Conservation (phyloP, 2,329 filamentous ascomycete genomes). For the Venturia effusa region DNA sequence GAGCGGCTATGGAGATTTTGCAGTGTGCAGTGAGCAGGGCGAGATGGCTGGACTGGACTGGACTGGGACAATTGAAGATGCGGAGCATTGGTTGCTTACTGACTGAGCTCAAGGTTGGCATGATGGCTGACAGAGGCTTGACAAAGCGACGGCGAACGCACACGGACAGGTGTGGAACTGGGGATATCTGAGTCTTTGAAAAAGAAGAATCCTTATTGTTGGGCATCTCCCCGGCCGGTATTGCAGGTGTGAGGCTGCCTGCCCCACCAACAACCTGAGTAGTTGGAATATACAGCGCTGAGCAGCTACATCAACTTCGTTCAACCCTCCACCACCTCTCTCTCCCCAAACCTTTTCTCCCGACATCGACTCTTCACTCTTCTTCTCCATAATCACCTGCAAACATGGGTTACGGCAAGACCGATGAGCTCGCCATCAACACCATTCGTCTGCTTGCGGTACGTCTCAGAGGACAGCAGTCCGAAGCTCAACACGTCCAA, state of each 20-base stretch:
- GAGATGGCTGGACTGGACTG: neutral
- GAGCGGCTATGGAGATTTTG: neutral
- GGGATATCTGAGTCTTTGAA: neutral
- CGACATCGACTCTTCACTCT: neutral
- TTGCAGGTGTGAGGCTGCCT: too few relatives aligned
- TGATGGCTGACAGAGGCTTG: conserved; percentile 1
- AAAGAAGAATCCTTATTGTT: neutral
- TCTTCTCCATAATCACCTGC: neutral
- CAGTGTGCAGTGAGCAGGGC: too few relatives aligned
- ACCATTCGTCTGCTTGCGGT: conserved; percentile 95
- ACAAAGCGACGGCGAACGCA: neutral
- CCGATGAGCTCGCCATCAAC: conserved; percentile 90
- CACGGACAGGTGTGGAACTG: neutral
- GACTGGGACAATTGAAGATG: too few relatives aligned
- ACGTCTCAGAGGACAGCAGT: conserved; percentile 35
- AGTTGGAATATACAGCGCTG: neutral
- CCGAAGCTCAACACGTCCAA: neutral
- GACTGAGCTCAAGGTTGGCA: neutral
- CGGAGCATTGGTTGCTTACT: too few relatives aligned
- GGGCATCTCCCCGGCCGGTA: neutral
- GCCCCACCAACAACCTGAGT: too few relatives aligned
- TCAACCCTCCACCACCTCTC: neutral
- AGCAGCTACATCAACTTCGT: neutral
- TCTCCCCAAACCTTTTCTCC: neutral
- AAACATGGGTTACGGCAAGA: conserved; percentile 58